Base-by-base conservation (phyloP, 257 asterid genomes). In the Ehretia macrophylla region DNA sequence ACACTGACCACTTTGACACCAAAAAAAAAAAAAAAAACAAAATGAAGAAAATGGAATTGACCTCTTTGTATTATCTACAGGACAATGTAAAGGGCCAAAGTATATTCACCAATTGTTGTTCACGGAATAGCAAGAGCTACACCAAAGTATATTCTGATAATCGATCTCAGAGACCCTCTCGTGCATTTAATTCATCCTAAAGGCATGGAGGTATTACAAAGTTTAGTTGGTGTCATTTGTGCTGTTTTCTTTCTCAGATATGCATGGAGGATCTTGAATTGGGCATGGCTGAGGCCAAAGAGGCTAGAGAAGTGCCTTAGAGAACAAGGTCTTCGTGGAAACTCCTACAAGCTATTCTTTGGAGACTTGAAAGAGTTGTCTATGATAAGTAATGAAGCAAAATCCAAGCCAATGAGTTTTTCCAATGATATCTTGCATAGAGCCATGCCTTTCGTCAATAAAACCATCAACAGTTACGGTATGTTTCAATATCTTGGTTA, bases 281-380 rank as follows among this genome's bases (percentile, higher is more conserved):
- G 46, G 61, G 51, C 37, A n/a, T 66, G 80, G 80, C 42, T 75
- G n/a, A 59, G 42, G 32, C 80, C 76, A 11, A 75, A 56, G 59
- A 62, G 55, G 16, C 38, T 58, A 55, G 80, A 75, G 73, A 75
- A 75, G 55, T 2, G 22, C 5, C 71, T 75, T 22, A 66, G 64
- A 14, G 8, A 47, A 1, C 70, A 66, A 20, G 80, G 80, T 27
- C 54, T 75, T 60, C 22, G 38, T 0, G 80, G 80, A 38, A 69
- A 68, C 54, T 52, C 71, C 16, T 75, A 70, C 60, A 39, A 59
- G 27, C n/a, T 71, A 0, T 55, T 67, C 44, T 47, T 23, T 59
- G 80, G 76, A 8, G 80, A 75, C 49, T 8, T 48, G 11, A 70
- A 69, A 64, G 76, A 75, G 49, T 35, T 39, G 16, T 17, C 18